phyloP scores from a whole-genome alignment of 129 eudicot species.

The Oenanthe sinensis region DNA sequence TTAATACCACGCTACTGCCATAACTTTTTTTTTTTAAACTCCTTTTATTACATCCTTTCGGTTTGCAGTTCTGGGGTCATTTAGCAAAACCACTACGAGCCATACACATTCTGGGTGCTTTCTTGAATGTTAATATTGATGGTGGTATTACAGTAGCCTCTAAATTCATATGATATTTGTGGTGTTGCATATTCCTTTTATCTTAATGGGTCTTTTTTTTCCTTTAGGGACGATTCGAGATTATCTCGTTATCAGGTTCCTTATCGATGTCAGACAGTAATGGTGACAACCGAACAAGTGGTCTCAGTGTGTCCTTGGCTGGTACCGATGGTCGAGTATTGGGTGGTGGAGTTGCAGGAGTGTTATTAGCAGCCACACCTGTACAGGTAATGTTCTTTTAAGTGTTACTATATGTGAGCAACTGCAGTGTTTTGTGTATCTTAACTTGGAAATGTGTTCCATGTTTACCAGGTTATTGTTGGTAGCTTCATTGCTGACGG shows the following conservation, averaged over 20 bases:
- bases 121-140: background rate
- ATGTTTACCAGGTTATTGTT: slow-evolving; percentile 28
- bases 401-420: background rate
- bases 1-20: background rate
- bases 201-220: background rate
- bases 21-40: too few species aligned
- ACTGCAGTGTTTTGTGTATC: background rate
- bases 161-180: background rate
- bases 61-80: background rate
- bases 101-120: background rate
- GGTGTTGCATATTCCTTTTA: background rate
- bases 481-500: slow-evolving; percentile 40
- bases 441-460: background rate
- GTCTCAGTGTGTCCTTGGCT: slow-evolving; percentile 82
- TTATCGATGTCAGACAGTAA: slow-evolving; percentile 49
- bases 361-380: slow-evolving; percentile 32
- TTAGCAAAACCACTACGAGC: background rate
- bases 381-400: slow-evolving; percentile 26
- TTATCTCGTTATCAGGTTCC: slow-evolving; percentile 82
- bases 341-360: slow-evolving; percentile 42
- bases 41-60: background rate
- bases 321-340: slow-evolving; percentile 43
- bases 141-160: background rate
- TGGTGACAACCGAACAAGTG: slow-evolving; percentile 55
- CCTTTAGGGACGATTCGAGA: slow-evolving; percentile 86